Base-by-base conservation (phyloP, 148 eudicot genomes). In the Bassia scoparia region DNA sequence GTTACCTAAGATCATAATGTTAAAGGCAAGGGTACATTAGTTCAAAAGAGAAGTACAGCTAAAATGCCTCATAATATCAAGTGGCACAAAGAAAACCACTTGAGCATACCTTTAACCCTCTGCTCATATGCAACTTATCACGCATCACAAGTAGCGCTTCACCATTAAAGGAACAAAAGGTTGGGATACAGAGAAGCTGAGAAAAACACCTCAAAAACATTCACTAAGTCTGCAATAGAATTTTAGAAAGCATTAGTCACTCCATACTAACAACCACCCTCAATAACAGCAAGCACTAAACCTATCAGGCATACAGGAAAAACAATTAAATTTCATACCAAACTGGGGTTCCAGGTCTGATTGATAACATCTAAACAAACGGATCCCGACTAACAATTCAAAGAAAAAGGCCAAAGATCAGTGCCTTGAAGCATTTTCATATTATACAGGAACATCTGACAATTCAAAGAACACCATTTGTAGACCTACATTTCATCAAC, bases 71-170 rank as follows among this genome's bases (percentile, higher is more conserved):
- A 20, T 56, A 54, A 37, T 23, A 17, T 70, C 31, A 52, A 35
- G 26, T 52, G 16, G 26, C 53, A 61, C 44, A 54, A 33, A 75
- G 38, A 43, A 50, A 41, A 56, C 50, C 49, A 13, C 46, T 55
- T 64, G 69, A 77, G 65, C 37, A 77, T 76, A 93, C 94, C 98
- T 89, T 84, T 90, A 50, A 93, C 96, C 85, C 78, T 81, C 79
- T 82, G 85, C 56, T 93, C 93, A 77, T 87, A 93, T 53, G 89
- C 81, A 78, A 83, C 73, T 83, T 80, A 62, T 93, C 93, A 29
- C 93, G 90, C 93, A 88, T 90, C 96, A 79, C 70, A 90, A 77
- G 98, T 89, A 59, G 96, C 98, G 98, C 98, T 49, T 90, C 96
- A 38, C 89, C 90, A 80, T 93, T 93, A 79, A 93, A 79, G n/a